Conservation (phyloP, 2,329 filamentous ascomycete genomes). For the Fusarium compactum region DNA sequence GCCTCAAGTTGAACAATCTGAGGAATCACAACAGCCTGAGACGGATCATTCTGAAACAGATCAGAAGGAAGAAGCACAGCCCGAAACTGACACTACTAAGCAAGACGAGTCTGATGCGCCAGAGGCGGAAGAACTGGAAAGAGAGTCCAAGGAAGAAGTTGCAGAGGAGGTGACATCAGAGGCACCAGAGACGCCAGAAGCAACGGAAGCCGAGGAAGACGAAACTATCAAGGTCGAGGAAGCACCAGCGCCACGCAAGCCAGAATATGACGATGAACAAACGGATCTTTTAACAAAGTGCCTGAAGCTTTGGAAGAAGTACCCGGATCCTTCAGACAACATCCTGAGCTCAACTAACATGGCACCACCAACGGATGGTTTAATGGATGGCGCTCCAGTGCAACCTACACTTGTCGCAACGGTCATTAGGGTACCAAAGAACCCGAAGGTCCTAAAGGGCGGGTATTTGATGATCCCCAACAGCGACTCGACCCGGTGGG, state of each 20-base stretch:
- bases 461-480: slow-evolving; percentile 90
- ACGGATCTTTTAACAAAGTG: slow-evolving; percentile 65
- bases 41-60: slow-evolving; percentile 34
- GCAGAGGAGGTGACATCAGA: slow-evolving; percentile 31
- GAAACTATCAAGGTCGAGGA: slow-evolving; percentile 44
- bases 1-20: not conserved
- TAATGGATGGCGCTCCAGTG: slow-evolving; percentile 59
- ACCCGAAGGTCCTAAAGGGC: slow-evolving; percentile 82
- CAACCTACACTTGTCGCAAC: slow-evolving; percentile 78
- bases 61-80: not conserved
- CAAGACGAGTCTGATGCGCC: not conserved
- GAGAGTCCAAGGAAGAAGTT: not conserved
- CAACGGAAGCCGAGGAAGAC: slow-evolving; percentile 35
- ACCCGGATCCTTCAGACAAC: slow-evolving; percentile 66
- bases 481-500: slow-evolving; percentile 84
- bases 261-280: slow-evolving; percentile 63
- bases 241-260: slow-evolving; percentile 37
- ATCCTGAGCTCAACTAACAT: slow-evolving; percentile 73
- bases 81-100: not conserved
- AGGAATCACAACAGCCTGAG: slow-evolving; percentile 29
- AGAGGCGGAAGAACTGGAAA: not conserved
- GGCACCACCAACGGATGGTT: slow-evolving; percentile 75
- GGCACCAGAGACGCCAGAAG: slow-evolving; percentile 14
- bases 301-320: slow-evolving; percentile 73
- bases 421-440: slow-evolving; percentile 83